Evolutionary conservation across 768 basidiomycete species (phyloP), one percentile per base, ranked within the genome.

Genomic region (Kwoniella sp.): DNA sequence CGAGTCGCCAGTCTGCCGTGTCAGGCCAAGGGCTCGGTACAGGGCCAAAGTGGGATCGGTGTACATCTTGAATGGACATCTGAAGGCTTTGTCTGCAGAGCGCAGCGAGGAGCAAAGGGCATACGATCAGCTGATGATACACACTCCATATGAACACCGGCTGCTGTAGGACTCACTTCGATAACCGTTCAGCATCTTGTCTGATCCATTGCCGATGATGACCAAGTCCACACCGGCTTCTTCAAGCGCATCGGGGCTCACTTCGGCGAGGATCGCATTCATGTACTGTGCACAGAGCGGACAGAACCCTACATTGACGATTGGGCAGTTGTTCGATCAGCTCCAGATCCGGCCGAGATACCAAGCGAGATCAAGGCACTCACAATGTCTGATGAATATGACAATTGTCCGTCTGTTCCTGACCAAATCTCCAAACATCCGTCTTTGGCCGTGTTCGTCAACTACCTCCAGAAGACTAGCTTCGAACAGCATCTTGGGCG

Each of bases 281-380:
- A 93, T 87, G 79, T 94, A 96, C 78, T 95, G 92, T 74, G 92
- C 91, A 79, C 90, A 92, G 13, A 87, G 81, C 0, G 90, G 88
- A 75, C 92, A 93, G 65, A 72, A 78, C 75, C 85, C 87, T 86
- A 47, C 59, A 47, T 23, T 2, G 20, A 22, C 22, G 22, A 41
- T 12, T 22, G 52, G 15, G 17, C 5, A 28, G 15, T 31, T 34
- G 22, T 23, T 1, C 23, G 29, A 25, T 51, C 57, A 63, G 28
- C 5, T 30, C 31, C 58, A 51, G 25, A n/a, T 58, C 25, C 15
- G 17, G 29, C 23, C 20, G 3, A 51, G 20, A 15, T 4, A 41
- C 8, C 4, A n/a, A n/a, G n/a, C n/a, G n/a, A n/a, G n/a, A n/a
- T n/a, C n/a, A n/a, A n/a, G n/a, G n/a, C n/a, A 86, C 90, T 88